Evolutionary conservation across 257 asterid genomes (phyloP).

Genomic region (Cynanchum wilfordii): DNA sequence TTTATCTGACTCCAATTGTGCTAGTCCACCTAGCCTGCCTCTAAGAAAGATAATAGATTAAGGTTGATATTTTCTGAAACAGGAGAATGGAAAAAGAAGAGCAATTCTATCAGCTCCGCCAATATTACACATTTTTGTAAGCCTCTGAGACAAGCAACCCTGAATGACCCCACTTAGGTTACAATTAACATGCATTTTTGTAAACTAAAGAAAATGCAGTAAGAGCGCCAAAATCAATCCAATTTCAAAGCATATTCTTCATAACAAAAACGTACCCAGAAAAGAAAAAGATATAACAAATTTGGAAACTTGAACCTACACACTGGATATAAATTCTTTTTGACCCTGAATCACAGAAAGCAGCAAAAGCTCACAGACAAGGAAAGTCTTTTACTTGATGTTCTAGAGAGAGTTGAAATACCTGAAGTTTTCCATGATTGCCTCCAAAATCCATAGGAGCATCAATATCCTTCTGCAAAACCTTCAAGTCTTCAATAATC

Average conservation of each 20-base stretch:
- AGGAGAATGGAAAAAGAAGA: not conserved
- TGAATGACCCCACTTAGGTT: not conserved
- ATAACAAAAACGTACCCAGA: not conserved
- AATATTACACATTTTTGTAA: not conserved
- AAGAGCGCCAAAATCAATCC: not conserved
- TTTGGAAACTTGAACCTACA: not conserved
- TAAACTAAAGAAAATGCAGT: not conserved
- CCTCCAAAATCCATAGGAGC: constrained; percentile 67
- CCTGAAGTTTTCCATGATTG: constrained; percentile 76
- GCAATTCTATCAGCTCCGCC: not conserved
- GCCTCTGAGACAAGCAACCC: not conserved
- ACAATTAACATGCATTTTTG: not conserved
- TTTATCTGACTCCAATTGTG: not conserved
- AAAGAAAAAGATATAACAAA: not conserved
- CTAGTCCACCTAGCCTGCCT: not conserved
- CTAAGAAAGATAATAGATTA: not conserved
- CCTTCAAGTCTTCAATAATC: constrained; percentile 71
- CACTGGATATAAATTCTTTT: not conserved
- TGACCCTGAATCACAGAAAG: not conserved
- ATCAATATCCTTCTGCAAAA: constrained; percentile 51
- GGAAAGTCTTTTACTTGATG: not conserved
- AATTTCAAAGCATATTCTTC: not conserved
- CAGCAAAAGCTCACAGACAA: not conserved
- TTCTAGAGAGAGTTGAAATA: not conserved
- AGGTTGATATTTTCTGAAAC: not conserved